Evolutionary conservation across 2,329 filamentous ascomycete genomes (phyloP), one percentile per base, ranked within the genome.

Genomic region (Pyrenochaeta sp.): DNA sequence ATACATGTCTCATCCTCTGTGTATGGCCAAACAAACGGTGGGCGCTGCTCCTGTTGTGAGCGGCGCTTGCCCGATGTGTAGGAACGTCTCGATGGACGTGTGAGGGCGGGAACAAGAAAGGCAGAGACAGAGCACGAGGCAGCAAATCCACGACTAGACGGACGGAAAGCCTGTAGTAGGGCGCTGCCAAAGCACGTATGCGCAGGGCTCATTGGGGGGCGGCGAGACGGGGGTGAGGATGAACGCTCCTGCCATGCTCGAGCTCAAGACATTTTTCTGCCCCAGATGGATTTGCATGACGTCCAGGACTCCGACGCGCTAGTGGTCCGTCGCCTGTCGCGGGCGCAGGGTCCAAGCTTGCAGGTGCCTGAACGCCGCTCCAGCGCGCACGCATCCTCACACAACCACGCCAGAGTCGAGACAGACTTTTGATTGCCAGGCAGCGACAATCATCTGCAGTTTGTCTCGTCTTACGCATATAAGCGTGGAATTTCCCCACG

Each of bases 161-260:
- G 51, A 45, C 65, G 66, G 42, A 71, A 72, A 44, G 67, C 60
- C 57, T 66, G 68, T 49, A 52, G 53, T 40, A 71, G 60, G 55
- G 61, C 65, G 58, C 59, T 69, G 55, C 67, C 61, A 51, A 69
- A 61, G 48, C 66, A 71, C 51, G 58, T 57, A 55, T 70, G 67
- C 48, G 61, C 63, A 63, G 66, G 48, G 66, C 65, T 61, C 69
- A 72, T 72, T 65, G 67, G 65, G 48, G 51, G 49, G 45, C 48
- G 44, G 38, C 49, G 35, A 29, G 18, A 38, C 31, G 48, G 40
- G 35, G 51, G 43, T 41, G 42, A 44, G 41, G 38, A 52, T 58
- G 47, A 51, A 55, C 50, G 48, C 44, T 44, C 46, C 48, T 38
- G 32, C 22, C 41, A 29, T 43, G 39, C 31, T 31, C 46, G 53